These are phyloP conservation scores for Lycium barbarum DNA, from an alignment of 257 asterid species.

Conservation along the genomic window DNA sequence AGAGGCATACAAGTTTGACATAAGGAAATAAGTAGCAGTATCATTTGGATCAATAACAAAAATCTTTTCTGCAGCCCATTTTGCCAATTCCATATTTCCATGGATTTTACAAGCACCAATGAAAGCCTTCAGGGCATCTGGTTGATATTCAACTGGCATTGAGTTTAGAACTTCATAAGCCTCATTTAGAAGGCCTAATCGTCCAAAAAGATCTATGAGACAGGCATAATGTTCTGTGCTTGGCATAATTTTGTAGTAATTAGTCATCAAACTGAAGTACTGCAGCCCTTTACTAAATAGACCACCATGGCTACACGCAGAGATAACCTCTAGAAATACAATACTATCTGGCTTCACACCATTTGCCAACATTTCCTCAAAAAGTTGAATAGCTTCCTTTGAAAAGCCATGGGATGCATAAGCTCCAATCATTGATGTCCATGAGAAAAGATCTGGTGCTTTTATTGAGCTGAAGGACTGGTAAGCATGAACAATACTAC, in stretches of 20 bases:
- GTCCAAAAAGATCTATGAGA: constrained; percentile 47
- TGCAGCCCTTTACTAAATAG: constrained; percentile 42
- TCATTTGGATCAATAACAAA: constrained; percentile 39
- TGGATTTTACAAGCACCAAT: constrained; percentile 46
- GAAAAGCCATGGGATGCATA: constrained; percentile 49
- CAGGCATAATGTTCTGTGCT: constrained; percentile 43
- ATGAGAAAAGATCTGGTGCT: constrained; percentile 45
- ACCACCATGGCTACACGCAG: constrained; percentile 52
- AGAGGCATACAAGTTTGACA: constrained; percentile 45
- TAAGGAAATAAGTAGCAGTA: constrained; percentile 37
- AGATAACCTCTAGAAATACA: constrained; percentile 47
- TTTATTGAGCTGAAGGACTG: constrained; percentile 38
- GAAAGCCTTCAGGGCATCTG: constrained; percentile 46
- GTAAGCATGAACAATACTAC: constrained; percentile 37
- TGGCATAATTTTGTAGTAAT: constrained; percentile 38
- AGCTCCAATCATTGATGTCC: constrained; percentile 51
- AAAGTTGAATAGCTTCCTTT: constrained; percentile 37
- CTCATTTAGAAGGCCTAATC: constrained; percentile 43
- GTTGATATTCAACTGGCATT: constrained; percentile 28
- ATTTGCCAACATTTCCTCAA: constrained; percentile 40
- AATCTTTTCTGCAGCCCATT: constrained; percentile 46
- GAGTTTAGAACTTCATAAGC: constrained; percentile 43
- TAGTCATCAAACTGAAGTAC: constrained; percentile 42
- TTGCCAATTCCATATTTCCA: constrained; percentile 37
- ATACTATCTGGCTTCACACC: constrained; percentile 44